phyloP scores from a whole-genome alignment of 2,329 filamentous ascomycete genomes.

The Penicillium polonicum region DNA sequence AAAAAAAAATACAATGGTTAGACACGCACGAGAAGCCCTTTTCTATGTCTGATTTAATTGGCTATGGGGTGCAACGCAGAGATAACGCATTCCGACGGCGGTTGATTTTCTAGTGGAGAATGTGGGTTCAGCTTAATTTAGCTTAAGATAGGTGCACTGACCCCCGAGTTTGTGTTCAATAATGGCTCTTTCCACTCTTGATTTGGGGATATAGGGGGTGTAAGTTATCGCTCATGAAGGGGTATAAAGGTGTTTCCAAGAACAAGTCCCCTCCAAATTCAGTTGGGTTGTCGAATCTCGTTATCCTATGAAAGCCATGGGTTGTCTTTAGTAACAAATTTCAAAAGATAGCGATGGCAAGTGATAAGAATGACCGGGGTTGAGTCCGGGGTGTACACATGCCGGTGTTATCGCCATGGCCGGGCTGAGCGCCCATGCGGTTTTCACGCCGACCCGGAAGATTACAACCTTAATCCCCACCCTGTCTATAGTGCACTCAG shows the following conservation, averaged over 20 bases:
- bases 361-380: too few relatives aligned
- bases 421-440: too few relatives aligned
- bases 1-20: not conserved
- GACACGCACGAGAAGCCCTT: not conserved
- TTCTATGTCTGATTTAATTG: not conserved
- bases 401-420: too few relatives aligned
- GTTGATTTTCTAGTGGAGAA: not conserved
- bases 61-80: not conserved
- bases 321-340: not conserved
- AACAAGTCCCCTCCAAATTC: not conserved
- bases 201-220: not conserved
- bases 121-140: not conserved
- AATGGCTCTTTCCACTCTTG: not conserved
- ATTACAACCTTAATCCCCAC: too few relatives aligned
- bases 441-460: too few relatives aligned
- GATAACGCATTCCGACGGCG: not conserved
- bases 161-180: not conserved
- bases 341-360: too few relatives aligned
- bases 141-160: not conserved
- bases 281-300: not conserved
- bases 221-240: not conserved
- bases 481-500: too few relatives aligned
- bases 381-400: too few relatives aligned
- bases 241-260: not conserved
- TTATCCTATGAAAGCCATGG: not conserved